These are phyloP conservation scores for Hyphopichia burtonii DNA, from an alignment of 1,139 yeast genomes.

Conservation along the genomic window DNA sequence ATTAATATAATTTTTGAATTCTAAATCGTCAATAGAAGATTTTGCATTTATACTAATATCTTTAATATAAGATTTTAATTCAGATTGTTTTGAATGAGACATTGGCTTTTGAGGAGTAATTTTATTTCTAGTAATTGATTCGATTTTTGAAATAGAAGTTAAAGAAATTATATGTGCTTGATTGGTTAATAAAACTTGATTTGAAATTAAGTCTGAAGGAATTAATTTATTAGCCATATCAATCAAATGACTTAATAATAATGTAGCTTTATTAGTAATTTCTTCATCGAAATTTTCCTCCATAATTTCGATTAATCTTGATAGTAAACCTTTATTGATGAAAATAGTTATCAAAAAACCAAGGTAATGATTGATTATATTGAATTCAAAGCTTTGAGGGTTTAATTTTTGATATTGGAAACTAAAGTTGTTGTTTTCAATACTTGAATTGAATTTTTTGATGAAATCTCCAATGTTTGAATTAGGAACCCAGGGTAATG, in stretches of 20 bases:
- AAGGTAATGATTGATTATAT: constrained; percentile 55
- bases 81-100: constrained; percentile 8
- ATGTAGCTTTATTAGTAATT: constrained; percentile 58
- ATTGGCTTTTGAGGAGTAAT: constrained; percentile 18
- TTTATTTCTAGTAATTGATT: constrained; percentile 22
- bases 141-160: constrained; percentile 8
- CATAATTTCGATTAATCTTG: constrained; percentile 47
- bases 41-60: constrained; percentile 46
- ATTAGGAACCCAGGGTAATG: constrained; percentile 56
- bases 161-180: constrained; percentile 2
- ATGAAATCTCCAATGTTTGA: constrained; percentile 35
- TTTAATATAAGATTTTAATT: constrained; percentile 31
- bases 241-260: constrained; percentile 61
- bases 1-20: constrained; percentile 63
- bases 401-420: constrained; percentile 8
- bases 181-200: constrained; percentile 14
- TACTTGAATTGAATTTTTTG: constrained; percentile 7
- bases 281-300: constrained; percentile 45
- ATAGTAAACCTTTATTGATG: constrained; percentile 55
- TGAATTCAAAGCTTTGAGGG: constrained; percentile 13
- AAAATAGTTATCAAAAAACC: constrained; percentile 58
- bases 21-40: constrained; percentile 63
- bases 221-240: constrained; percentile 54
- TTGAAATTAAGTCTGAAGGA: constrained; percentile 35
- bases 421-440: constrained; percentile 4